Percentiles rank a stretch among this genome's conserved stretches.
phyloP scores from a whole-genome alignment of 441 rosid species.

The Raphanus hybrid region DNA sequence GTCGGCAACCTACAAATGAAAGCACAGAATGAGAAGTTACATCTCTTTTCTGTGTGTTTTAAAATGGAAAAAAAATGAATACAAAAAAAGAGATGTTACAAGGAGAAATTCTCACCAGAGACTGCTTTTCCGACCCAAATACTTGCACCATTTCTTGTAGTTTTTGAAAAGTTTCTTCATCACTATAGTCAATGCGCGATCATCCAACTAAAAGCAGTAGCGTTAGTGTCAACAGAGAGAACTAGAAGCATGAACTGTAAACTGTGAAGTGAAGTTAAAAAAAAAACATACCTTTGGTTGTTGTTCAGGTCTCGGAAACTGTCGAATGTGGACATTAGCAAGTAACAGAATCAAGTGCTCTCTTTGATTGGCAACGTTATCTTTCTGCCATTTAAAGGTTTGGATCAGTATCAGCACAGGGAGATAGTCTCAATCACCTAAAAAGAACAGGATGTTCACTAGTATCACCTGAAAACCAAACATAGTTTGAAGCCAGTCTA shows the following conservation, averaged over 20 bases:
- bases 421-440: neutral
- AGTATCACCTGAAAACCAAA: constrained; percentile 69
- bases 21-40: neutral
- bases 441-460: constrained; percentile 5
- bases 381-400: constrained; percentile 49
- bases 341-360: constrained; percentile 68
- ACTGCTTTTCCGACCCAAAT: constrained; percentile 68
- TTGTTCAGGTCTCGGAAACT: constrained; percentile 65
- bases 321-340: constrained; percentile 67
- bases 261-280: neutral
- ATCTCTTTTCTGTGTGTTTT: neutral
- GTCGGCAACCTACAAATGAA: constrained; percentile 68
- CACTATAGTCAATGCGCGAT: constrained; percentile 65
- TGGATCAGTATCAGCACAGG: constrained; percentile 20
- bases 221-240: neutral
- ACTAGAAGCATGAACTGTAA: neutral
- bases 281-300: constrained; percentile 56
- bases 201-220: constrained; percentile 54
- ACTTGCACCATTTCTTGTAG: constrained; percentile 77
- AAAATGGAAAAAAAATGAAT: neutral
- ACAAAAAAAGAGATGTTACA: neutral
- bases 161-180: constrained; percentile 73
- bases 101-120: constrained; percentile 50
- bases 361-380: constrained; percentile 68
- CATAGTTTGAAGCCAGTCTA: constrained; percentile 72